A percentile compares a stretch with the other conserved stretches of the same genome.
Evolutionary conservation across 495 filamentous ascomycete species (phyloP).

Genomic region (Choiromyces venosus): DNA sequence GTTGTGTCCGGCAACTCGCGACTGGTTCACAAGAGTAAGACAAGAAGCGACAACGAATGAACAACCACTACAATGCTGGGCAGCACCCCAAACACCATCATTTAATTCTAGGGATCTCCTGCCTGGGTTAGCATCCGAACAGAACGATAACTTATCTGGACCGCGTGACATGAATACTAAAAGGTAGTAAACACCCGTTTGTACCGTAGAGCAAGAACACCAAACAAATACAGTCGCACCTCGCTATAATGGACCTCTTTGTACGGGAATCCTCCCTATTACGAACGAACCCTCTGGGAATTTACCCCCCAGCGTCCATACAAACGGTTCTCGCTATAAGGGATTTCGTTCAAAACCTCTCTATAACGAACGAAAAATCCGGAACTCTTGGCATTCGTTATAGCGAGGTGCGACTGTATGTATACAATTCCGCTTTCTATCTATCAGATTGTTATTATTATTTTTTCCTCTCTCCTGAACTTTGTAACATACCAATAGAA

Average conservation of each 20-base stretch:
- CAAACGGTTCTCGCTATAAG: too few species aligned
- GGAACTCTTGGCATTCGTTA: too few species aligned
- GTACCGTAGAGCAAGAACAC: not conserved
- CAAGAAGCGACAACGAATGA: not conserved
- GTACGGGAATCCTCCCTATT: too few species aligned
- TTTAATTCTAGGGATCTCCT: not conserved
- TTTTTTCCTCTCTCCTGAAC: not conserved
- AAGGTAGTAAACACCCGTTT: not conserved
- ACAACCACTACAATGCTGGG: not conserved
- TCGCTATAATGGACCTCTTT: too few species aligned
- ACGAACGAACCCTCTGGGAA: too few species aligned
- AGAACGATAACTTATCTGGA: not conserved
- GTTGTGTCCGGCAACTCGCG: not conserved
- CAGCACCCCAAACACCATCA: not conserved
- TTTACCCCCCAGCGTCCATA: too few species aligned
- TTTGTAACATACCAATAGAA: too few species aligned
- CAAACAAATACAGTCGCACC: too few species aligned
- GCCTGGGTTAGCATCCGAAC: not conserved
- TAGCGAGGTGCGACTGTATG: too few species aligned
- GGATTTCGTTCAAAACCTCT: too few species aligned
- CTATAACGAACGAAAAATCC: too few species aligned
- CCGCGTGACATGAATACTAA: not conserved
- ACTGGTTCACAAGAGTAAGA: not conserved
- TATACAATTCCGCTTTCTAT: too few species aligned
- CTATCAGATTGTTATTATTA: not conserved